phyloP scores from a whole-genome alignment of 2,329 filamentous ascomycete species.

The Cryphonectria japonica region DNA sequence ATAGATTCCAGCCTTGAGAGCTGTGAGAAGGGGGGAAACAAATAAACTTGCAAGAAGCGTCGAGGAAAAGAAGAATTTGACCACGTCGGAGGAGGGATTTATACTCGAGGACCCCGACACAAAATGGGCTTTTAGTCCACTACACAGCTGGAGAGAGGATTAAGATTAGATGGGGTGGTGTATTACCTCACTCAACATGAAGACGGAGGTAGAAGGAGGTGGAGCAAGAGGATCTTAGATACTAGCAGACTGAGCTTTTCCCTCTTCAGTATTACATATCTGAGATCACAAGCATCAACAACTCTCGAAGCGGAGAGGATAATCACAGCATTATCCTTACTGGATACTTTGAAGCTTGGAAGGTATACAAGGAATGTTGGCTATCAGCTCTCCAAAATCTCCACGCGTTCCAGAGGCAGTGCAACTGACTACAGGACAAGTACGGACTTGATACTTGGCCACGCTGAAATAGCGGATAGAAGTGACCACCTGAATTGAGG shows the following conservation, averaged over 20 bases:
- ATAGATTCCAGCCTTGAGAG: no score
- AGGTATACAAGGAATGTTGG: background rate
- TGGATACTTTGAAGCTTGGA: background rate
- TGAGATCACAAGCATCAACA: background rate
- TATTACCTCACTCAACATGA: conserved; percentile 1
- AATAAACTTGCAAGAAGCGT: background rate
- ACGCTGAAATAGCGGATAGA: no score
- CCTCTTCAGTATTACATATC: background rate
- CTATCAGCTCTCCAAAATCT: background rate
- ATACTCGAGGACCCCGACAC: conserved; percentile 8
- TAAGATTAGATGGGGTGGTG: background rate
- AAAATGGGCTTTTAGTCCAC: background rate
- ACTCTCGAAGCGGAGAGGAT: background rate
- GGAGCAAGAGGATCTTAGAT: conserved; percentile 9
- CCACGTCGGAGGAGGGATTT: conserved; percentile 12
- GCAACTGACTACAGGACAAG: background rate
- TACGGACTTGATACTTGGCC: background rate
- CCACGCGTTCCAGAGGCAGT: background rate
- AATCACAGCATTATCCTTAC: background rate
- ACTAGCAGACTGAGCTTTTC: conserved; percentile 1
- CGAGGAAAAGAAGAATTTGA: background rate
- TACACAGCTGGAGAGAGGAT: background rate
- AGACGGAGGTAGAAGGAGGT: background rate
- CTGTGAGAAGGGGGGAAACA: background rate
- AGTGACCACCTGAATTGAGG: background rate